These are phyloP conservation scores for Entophlyctis luteolus DNA, from an alignment of 192 early-diverging fungal species.

Conservation along the genomic window DNA sequence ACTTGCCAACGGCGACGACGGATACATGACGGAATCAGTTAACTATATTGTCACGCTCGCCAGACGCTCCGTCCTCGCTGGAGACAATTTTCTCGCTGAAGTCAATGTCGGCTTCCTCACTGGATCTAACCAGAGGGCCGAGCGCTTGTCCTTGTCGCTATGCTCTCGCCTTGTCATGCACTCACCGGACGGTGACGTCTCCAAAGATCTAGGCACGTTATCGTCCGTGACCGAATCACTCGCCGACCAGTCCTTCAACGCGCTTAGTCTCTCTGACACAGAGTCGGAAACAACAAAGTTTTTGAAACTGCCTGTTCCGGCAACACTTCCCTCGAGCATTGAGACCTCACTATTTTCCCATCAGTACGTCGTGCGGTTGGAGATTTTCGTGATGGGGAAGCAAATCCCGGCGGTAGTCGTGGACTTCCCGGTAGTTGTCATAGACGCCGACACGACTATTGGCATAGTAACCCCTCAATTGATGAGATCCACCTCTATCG, in stretches of 20 bases:
- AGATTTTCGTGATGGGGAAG: not conserved
- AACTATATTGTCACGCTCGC: slow-evolving; percentile 13
- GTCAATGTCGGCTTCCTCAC: not conserved
- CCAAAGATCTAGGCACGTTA: not conserved
- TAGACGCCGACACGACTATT: not conserved
- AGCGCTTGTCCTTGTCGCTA: not conserved
- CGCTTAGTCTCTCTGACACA: not conserved
- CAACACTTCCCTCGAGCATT: not conserved
- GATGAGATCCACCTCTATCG: not conserved
- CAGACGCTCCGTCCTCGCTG: not conserved
- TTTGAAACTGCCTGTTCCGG: not conserved
- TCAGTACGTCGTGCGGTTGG: not conserved
- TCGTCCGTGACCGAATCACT: not conserved
- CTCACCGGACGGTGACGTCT: not conserved
- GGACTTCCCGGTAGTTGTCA: slow-evolving; percentile 14
- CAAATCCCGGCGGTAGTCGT: slow-evolving; percentile 1
- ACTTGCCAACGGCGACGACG: slow-evolving; percentile 11
- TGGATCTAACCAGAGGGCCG: too few relatives aligned
- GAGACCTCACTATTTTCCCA: slow-evolving; percentile 6
- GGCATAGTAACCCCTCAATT: not conserved
- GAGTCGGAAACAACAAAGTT: not conserved
- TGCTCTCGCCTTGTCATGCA: not conserved
- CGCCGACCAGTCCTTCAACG: not conserved
- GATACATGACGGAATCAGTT: not conserved
- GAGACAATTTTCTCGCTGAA: not conserved